Base-by-base conservation (phyloP, 108 stramenopile genomes). In the Seminavis robusta region DNA sequence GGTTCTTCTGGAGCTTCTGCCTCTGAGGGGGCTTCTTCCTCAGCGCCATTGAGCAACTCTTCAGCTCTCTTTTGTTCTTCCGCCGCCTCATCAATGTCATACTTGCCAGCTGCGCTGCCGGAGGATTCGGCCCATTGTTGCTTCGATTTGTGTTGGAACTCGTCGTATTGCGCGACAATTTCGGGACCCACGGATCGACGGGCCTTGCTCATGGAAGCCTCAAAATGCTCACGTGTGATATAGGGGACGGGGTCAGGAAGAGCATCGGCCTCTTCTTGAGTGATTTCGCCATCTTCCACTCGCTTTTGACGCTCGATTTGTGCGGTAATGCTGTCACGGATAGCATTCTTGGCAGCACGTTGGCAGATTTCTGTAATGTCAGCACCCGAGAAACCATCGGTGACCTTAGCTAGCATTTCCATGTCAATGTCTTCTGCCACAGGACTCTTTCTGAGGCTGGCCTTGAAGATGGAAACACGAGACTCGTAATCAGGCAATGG, bases 321-420 rank as follows among this genome's bases (percentile, higher is more conserved):
- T n/a, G 68, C 69, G 10, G 82, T 53, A 52, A 96, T 91, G 4
- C 89, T 84, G 64, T 97, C 94, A n/a, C 96, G 86, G 52, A 97
- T 94, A 16, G 94, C 93, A 59, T 90, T 74, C 65, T 95, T 95
- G 13, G 88, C 83, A 16, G 96, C 94, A 52, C 84, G 71, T 59
- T 90, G 89, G 65, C 94, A 95, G 55, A 98, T 94, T 71, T 95
- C 97, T 13, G 95, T 69, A 69, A 96, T 92, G 83, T 98, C 97
- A 15, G 97, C 94, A 26, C 97, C 97, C 60, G 90, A 88, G 61
- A 95, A 96, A 26, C 93, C 93, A 61, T 95, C 83, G 3, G 93
- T 94, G 1, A 82, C 77, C 45, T 86, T 61, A 17, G 92, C 89
- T 27, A 98, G 60, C 13, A 82, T 74, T 60, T 93, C 94, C 40